Base-by-base conservation (phyloP, 257 asterid genomes). In the Catharanthus roseus region DNA sequence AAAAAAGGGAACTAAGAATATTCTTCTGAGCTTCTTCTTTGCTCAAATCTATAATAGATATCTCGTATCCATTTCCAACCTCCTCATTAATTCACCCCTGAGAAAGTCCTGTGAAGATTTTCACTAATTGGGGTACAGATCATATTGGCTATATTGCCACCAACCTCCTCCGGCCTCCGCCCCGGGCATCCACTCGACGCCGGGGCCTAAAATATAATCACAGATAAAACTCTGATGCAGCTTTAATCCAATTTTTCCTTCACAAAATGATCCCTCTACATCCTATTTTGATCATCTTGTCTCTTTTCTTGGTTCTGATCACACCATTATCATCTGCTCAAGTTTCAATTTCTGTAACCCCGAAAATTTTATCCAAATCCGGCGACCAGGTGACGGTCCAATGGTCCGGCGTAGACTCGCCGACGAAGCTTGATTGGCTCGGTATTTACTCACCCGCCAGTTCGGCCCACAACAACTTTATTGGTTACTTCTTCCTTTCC, bases 401-500 rank as follows among this genome's bases (percentile, higher is more conserved):
- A 69, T 90, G 97, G 97, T 77, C 91, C 60, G 95, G 92, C n/a
- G 57, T 93, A 15, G 85, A 78, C n/a, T 71, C 86, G 21, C 93
- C 97, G 0, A 77, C 87, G 28, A 60, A 80, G n/a, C 93, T 93
- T 70, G 99, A 93, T 55, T 93, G 92, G 93, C 82, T 93, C 71
- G 97, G 96, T 6, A 89, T 93, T 51, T 93, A 89, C 79, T 84
- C 97, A 0, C 97, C 99, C 1, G 70, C 89, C 12, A 81, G 74
- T 38, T 91, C 96, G 36, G 51, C 90, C 55, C 74, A 84, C 83
- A 54, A 18, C 42, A 29, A 91, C 79, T 93, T 85, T 80, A 88
- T 93, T 66, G 96, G 97, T 3, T 93, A 93, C 65, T 36, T 83
- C 38, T 86, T 91, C 85, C 92, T 93, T 31, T 87, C 96, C 0